Conservation (phyloP, 192 early-diverging fungal genomes). For the Phlyctochytrium planicorne region DNA sequence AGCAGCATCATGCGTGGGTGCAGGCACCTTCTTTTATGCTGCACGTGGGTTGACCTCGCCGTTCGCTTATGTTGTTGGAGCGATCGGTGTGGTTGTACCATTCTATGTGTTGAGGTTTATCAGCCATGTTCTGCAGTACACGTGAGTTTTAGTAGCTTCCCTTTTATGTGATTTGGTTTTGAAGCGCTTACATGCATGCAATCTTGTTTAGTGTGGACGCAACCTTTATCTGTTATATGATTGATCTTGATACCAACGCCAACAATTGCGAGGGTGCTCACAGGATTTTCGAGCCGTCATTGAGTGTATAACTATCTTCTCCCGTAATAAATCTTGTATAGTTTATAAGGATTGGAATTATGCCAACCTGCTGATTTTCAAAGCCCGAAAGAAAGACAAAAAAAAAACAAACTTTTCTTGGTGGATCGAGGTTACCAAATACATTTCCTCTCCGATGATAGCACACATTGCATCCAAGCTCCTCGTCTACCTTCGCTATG, state of each 20-base stretch:
- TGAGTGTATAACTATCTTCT: not conserved
- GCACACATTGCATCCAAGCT: not conserved
- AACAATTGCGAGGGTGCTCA: conserved; percentile 44
- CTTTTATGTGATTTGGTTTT: not conserved
- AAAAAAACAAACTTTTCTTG: not conserved
- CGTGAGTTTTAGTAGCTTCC: conserved; percentile 49
- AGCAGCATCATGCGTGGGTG: conserved; percentile 56
- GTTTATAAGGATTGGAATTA: not conserved
- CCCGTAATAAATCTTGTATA: not conserved
- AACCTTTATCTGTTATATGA: conserved; percentile 75
- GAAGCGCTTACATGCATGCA: not conserved
- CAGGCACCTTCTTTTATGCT: conserved; percentile 53
- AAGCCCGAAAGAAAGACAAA: too few species aligned
- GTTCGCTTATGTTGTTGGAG: conserved; percentile 65
- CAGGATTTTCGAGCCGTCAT: conserved; percentile 33
- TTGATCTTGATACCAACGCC: conserved; percentile 68
- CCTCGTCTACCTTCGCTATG: not conserved
- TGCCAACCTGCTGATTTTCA: too few species aligned
- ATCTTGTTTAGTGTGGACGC: conserved; percentile 62
- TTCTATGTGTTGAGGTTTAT: conserved; percentile 69
- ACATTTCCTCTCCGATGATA: not conserved
- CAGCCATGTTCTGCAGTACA: conserved; percentile 69
- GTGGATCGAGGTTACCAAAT: not conserved
- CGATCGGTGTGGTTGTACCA: conserved; percentile 45
- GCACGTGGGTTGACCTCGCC: conserved; percentile 36